Evolutionary conservation across 352 stramenopile species (phyloP).

Genomic region (Thalassiosira ordinaria): DNA sequence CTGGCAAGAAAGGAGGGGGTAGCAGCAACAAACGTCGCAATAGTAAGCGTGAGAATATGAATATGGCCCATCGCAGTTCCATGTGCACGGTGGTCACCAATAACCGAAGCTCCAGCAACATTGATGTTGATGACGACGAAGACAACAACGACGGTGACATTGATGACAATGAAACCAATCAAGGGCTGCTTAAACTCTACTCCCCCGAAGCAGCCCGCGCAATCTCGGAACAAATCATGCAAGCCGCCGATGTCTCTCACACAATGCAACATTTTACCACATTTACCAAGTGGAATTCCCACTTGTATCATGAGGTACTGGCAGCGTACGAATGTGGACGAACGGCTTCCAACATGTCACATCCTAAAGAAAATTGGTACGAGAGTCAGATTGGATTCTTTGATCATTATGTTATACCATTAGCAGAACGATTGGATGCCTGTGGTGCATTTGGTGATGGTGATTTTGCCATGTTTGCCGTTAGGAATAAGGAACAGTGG

Average conservation of each 20-base stretch:
- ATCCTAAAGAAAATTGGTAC: slow-evolving; percentile 51
- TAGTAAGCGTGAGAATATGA: no score
- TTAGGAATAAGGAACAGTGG: slow-evolving; percentile 43
- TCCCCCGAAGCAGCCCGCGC: slow-evolving; percentile 18
- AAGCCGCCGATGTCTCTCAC: slow-evolving; percentile 58
- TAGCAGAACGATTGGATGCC: slow-evolving; percentile 48
- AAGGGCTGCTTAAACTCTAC: no score
- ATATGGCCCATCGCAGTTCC: no score
- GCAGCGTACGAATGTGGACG: slow-evolving; percentile 30
- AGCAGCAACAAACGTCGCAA: no score
- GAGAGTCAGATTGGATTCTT: slow-evolving; percentile 57
- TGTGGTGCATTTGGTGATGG: slow-evolving; percentile 38
- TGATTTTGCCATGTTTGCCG: slow-evolving; percentile 24
- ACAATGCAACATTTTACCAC: slow-evolving; percentile 56
- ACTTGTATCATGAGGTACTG: slow-evolving; percentile 43
- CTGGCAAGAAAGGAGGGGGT: no score
- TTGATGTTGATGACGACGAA: no score
- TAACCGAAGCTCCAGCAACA: no score
- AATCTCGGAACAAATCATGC: slow-evolving; percentile 64
- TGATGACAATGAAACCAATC: no score
- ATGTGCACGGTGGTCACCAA: no score
- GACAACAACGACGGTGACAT: neutral
- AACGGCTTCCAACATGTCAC: no score
- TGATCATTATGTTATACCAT: slow-evolving; percentile 51
- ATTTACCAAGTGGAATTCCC: slow-evolving; percentile 48